A percentile compares a stretch with the other conserved stretches of the same genome.
Evolutionary conservation across 2,329 filamentous ascomycete genomes (phyloP).

Genomic region (Pestalotiopsis fici): DNA sequence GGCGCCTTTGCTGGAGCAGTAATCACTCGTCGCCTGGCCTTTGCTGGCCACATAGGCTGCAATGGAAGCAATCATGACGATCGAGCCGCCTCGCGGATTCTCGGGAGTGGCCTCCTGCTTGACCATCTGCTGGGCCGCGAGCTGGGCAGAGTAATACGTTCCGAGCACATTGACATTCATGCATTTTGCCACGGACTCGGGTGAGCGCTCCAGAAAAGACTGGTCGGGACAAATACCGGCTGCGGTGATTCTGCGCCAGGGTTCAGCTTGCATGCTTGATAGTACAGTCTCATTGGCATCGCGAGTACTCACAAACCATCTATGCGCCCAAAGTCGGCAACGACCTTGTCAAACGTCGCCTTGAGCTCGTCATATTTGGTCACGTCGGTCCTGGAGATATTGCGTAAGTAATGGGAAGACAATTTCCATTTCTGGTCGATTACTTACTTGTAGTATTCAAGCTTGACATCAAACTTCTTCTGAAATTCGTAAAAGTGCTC

Average conservation of each 20-base stretch:
- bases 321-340: slow-evolving; percentile 26
- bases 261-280: not conserved
- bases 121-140: slow-evolving; percentile 60
- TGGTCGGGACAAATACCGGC: slow-evolving; percentile 14
- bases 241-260: slow-evolving; percentile 24
- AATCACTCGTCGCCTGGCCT: slow-evolving; percentile 62
- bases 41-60: slow-evolving; percentile 50
- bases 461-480: slow-evolving; percentile 11
- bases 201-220: slow-evolving; percentile 28
- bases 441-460: slow-evolving; percentile 26
- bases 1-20: slow-evolving; percentile 65
- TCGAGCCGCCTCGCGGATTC: slow-evolving; percentile 30
- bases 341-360: slow-evolving; percentile 37
- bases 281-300: slow-evolving; percentile 17
- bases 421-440: not conserved
- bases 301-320: not conserved
- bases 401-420: not conserved
- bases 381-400: slow-evolving; percentile 39
- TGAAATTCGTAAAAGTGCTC: slow-evolving; percentile 13
- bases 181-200: slow-evolving; percentile 67
- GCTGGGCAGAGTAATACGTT: slow-evolving; percentile 70
- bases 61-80: slow-evolving; percentile 54
- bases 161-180: slow-evolving; percentile 68
- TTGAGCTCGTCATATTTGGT: slow-evolving; percentile 34
- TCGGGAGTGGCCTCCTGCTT: slow-evolving; percentile 40